Evolutionary conservation across 768 basidiomycete species (phyloP).

Genomic region (Clitopilus passeckerianus): DNA sequence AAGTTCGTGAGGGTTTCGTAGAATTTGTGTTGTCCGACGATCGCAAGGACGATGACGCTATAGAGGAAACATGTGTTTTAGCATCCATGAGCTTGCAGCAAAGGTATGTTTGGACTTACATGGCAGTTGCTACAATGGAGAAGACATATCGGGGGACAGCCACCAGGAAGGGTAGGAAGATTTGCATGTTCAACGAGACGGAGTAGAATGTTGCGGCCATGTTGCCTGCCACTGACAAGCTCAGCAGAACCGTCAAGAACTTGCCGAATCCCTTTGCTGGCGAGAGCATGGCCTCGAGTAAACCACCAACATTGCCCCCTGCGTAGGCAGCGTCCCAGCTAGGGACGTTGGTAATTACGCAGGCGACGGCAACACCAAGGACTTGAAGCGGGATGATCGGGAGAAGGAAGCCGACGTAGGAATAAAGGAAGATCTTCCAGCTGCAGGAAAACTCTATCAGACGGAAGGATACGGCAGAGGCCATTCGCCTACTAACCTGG

Average conservation of each 20-base stretch:
- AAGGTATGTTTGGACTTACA: constrained; percentile 41
- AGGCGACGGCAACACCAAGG: constrained; percentile 62
- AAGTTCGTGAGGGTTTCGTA: constrained; percentile 70
- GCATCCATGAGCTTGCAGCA: not conserved
- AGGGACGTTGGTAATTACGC: constrained; percentile 50
- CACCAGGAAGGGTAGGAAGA: constrained; percentile 54
- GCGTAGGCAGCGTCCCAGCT: constrained; percentile 58
- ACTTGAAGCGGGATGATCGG: constrained; percentile 45
- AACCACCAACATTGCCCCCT: constrained; percentile 60
- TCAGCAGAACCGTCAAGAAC: constrained; percentile 76
- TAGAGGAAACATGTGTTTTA: not conserved
- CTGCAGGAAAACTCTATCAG: constrained; percentile 26
- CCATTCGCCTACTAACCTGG: constrained; percentile 35
- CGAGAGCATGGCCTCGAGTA: constrained; percentile 66
- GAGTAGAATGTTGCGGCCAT: constrained; percentile 84
- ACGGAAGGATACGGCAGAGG: not conserved
- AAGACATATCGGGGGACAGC: constrained; percentile 73
- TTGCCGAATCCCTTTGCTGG: constrained; percentile 72
- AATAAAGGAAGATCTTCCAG: constrained; percentile 58
- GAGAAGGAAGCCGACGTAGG: constrained; percentile 65
- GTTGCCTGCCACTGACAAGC: constrained; percentile 78
- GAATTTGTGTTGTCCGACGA: constrained; percentile 71
- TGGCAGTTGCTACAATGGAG: constrained; percentile 63
- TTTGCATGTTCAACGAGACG: constrained; percentile 68
- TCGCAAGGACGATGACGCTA: constrained; percentile 69